Base-by-base conservation (phyloP, 257 asterid species). In the Scutellaria baicalensis region DNA sequence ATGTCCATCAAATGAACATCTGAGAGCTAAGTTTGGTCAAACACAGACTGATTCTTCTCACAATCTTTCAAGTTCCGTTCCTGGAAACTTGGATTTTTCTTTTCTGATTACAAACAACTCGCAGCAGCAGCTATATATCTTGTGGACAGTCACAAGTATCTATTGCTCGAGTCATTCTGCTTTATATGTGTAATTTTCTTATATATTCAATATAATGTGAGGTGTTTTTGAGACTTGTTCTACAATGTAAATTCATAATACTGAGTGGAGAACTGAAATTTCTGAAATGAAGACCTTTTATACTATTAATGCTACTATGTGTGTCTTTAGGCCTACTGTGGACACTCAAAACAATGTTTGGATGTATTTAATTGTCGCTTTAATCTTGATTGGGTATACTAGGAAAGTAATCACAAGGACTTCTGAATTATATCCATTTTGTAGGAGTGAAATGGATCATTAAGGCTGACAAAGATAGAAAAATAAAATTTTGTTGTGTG, bases 381-480 rank as follows among this genome's bases (percentile, higher is more conserved):
- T 12, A 4, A 18, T 58, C 59, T 9, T 6, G 48, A 63, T 51
- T 49, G 72, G 12, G 35, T 58, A 18, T 6, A 12, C 50, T 55
- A 6, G 44, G 48, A 47, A 31, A 35, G 11, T 48, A 43, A 27
- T 48, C 51, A 12, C 59, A 10, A 52, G 6, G 45, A 36, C 9
- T 6, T 48, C 17, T 44, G 33, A 14, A 27, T 39, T 21, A 27
- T 43, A 73, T 58, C 1, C 33, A 60, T 71, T 62, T 3, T 78
- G 84, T 66, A 93, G 99, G 99, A 59, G 95, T 89, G 77, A 93
- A 86, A 64, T 80, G 95, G 96, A 81, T 89, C 63, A 93, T 93
- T 72, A 38, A 73, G 67, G 87, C 90, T 11, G 96, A 91, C 72
- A 85, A 72, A 73, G 88, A 87, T 73, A 86, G 77, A 81, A 89